Base-by-base conservation (phyloP, 352 stramenopile genomes). In the Phytophthora hybrid region DNA sequence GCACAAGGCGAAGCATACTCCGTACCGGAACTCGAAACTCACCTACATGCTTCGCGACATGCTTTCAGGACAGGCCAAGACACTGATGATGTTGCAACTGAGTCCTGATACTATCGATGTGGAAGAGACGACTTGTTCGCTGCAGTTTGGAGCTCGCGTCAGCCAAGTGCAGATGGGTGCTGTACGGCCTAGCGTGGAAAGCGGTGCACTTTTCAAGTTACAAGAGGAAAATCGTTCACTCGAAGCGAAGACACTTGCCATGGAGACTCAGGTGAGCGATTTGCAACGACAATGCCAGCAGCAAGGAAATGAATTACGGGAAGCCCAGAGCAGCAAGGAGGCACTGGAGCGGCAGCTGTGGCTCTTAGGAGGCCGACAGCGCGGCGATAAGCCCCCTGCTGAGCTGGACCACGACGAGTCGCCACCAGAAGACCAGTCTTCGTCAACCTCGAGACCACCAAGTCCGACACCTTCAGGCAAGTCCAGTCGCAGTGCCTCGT, bases 1-100 rank as follows among this genome's bases (percentile, higher is more conserved):
- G 68, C 90, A 97, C 71, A 97, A 97, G 77, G 83, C 90, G 19
- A 98, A 97, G 63, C 97, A 99, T 82, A 90, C 98, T 8, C 96
- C 95, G 31, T 99, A 97, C 69, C 91, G 97, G 23, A 98, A 98
- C 78, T 98, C 92, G 0, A 99, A 98, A 80, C 93, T 99, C 44
- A 98, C 95, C 39, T 97, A 93, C 65, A 92, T 98, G 79, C 86
- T 99, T 10, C 91, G 92, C 19, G 94, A 99, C 51, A 97, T 96
- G 77, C 79, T 98, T 9, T 93, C 88, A 10, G 89, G 89, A 8
- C 89, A 97, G 65, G 86, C 88, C 9, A 98, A 98, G 87, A 97
- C 93, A 6, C 78, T 98, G 10, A 85, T 99, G 75, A 96, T 99
- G 86, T 81, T 98, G 14, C 90, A 97, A 59, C 71, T 98, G 0